Conservation (phyloP, 2,329 filamentous ascomycete genomes). For the Aspergillus clavatus region DNA sequence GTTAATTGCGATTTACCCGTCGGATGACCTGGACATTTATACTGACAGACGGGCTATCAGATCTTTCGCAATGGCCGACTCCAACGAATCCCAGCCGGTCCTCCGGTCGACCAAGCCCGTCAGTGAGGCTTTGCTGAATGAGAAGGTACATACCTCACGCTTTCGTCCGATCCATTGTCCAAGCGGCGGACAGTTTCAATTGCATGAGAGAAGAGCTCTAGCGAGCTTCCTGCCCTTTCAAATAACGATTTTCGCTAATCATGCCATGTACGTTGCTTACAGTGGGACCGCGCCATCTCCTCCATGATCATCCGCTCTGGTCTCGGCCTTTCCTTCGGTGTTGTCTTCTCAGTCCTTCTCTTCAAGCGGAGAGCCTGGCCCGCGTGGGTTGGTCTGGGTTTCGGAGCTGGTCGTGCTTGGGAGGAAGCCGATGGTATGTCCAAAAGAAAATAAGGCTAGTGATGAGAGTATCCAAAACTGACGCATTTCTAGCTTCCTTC, state of each 20-base stretch:
- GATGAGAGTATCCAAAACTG: slow-evolving; percentile 8
- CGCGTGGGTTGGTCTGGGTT: slow-evolving; percentile 88
- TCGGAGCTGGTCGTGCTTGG: slow-evolving; percentile 93
- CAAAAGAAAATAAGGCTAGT: slow-evolving; percentile 2
- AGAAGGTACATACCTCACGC: slow-evolving; percentile 68
- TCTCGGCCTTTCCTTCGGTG: slow-evolving; percentile 91
- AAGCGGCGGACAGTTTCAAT: background rate
- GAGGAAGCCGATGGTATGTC: slow-evolving; percentile 89
- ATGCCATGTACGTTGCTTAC: slow-evolving; percentile 12
- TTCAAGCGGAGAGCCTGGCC: slow-evolving; percentile 99
- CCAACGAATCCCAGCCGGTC: slow-evolving; percentile 53
- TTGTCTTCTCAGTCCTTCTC: slow-evolving; percentile 95
- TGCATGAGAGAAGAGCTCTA: background rate
- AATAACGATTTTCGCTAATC: slow-evolving; percentile 21
- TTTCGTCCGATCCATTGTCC: background rate
- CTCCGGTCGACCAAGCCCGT: slow-evolving; percentile 71
- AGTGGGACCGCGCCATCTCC: slow-evolving; percentile 99
- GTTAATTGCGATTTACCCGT: slow-evolving; percentile 12
- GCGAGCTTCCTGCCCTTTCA: background rate
- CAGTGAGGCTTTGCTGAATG: slow-evolving; percentile 96
- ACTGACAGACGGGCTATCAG: slow-evolving; percentile 17
- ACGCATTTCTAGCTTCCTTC: slow-evolving; percentile 36
- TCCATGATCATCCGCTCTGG: slow-evolving; percentile 95
- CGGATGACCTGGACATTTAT: no score
- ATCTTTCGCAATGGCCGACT: slow-evolving; percentile 52